Evolutionary conservation across 495 filamentous ascomycete species (phyloP), one percentile per base, ranked within the genome.

Genomic region (Emericellopsis terricola): DNA sequence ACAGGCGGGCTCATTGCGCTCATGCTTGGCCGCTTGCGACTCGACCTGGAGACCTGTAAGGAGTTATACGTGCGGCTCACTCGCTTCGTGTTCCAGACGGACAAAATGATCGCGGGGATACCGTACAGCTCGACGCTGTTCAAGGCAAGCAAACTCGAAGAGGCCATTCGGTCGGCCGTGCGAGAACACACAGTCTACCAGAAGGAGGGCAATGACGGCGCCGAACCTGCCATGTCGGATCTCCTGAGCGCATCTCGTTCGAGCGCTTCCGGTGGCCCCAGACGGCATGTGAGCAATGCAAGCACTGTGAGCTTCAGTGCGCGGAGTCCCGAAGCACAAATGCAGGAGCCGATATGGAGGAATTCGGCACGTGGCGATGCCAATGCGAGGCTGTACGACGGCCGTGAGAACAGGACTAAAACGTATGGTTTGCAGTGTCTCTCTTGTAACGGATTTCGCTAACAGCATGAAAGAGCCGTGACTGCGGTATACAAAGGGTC

Each of bases 31-130:
- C 71, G 89, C 27, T 58, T 97, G 45, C 78, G 89, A 29, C 68
- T 97, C 44, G 85, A 96, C 45, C 57, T 96, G 18, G 87, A 94
- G 50, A 89, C 83, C 2, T 94, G 87, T 67, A 94, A 92, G 56
- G 78, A 92, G 40, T 73, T 94, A 8, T 97, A 96, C 45, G 81
- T 93, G 38, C 76, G 81, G 37, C 80, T 97, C 66, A 97, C 89
- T 26, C 74, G 78, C 43, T 75, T 74, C 48, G 91, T 96, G 0
- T 97, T 97, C 42, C 85, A 94, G 54, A 94, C 89, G 8, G 91
- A 97, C 57, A 97, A 97, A 59, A 96, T 87, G 5, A 72, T 97
- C 40, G 81, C 79, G 13, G 89, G 87, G 10, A 89, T 97, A 36
- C 89, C 87, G 0, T 93, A 89, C 46, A 73, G 80, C 16, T 85